These are phyloP conservation scores for Tripterygium wilfordii DNA, from an alignment of 177 flowering plant species.

Conservation along the genomic window DNA sequence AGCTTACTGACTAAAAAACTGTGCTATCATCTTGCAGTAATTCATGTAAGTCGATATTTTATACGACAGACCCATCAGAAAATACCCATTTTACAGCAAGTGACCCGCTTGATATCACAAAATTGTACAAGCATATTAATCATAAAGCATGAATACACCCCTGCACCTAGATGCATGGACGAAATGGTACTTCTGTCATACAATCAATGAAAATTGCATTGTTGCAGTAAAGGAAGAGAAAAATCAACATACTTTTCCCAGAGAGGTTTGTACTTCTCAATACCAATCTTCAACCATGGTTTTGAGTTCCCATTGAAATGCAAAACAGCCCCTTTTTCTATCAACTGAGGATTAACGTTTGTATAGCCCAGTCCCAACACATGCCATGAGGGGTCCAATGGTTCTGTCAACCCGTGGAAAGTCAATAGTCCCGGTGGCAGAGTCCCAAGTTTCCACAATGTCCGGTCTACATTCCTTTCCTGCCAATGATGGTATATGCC, in stretches of 20 bases:
- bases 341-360: constrained; percentile 51
- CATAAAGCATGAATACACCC: too few relatives aligned
- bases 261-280: constrained; percentile 73
- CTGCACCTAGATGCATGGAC: too few relatives aligned
- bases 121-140: constrained; percentile 15
- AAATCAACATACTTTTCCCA: constrained; percentile 87
- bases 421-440: constrained; percentile 91
- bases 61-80: constrained; percentile 3
- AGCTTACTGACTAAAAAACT: too few relatives aligned
- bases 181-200: neutral
- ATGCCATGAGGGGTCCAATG: constrained; percentile 77
- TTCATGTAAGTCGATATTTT: too few relatives aligned
- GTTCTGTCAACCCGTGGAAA: constrained; percentile 75
- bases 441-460: constrained; percentile 88
- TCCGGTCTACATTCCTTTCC: constrained; percentile 67
- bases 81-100: constrained; percentile 12
- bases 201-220: constrained; percentile 59
- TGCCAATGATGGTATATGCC: constrained; percentile 92
- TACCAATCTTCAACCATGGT: constrained; percentile 91
- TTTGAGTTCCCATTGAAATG: constrained; percentile 87
- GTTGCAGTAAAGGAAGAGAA: constrained; percentile 52
- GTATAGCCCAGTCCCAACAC: constrained; percentile 81
- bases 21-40: too few relatives aligned
- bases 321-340: constrained; percentile 73
- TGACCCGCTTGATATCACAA: constrained; percentile 16